Percentiles rank a stretch among this genome's conserved stretches.
Evolutionary conservation across 345 rosid species (phyloP).

Genomic region (Citrus sinensis): DNA sequence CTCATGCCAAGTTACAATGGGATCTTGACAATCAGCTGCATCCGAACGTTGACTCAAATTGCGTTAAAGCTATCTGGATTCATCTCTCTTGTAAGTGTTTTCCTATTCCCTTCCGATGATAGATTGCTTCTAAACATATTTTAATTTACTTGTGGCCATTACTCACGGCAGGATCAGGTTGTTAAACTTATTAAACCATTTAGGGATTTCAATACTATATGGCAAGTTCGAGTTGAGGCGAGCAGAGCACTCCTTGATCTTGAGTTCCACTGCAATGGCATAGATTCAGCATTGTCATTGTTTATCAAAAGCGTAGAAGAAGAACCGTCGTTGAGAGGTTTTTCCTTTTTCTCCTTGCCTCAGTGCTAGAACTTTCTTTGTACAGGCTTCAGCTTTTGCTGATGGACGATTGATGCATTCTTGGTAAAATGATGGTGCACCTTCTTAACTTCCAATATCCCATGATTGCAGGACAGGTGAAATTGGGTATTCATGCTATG

Average conservation of each 20-base stretch:
- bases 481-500: constrained; percentile 71
- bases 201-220: constrained; percentile 46
- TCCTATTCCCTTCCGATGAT: constrained; percentile 2
- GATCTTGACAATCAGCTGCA: constrained; percentile 88
- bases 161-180: constrained; percentile 65
- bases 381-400: neutral
- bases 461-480: constrained; percentile 79
- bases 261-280: constrained; percentile 80
- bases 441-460: neutral
- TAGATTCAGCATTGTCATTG: constrained; percentile 64
- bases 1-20: constrained; percentile 97
- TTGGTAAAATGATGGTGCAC: neutral
- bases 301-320: constrained; percentile 67
- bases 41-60: constrained; percentile 76
- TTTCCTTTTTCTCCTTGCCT: constrained; percentile 15
- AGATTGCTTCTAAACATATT: constrained; percentile 12
- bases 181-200: constrained; percentile 74
- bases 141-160: constrained; percentile 17
- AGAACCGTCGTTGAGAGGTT: constrained; percentile 90
- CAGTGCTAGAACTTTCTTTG: neutral
- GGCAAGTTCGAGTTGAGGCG: constrained; percentile 87
- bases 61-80: constrained; percentile 80
- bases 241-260: constrained; percentile 89
- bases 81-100: constrained; percentile 63
- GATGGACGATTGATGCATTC: neutral